A percentile compares a stretch with the other conserved stretches of the same genome.
Evolutionary conservation across 129 eudicot species (phyloP).

Genomic region (Silybum marianum): DNA sequence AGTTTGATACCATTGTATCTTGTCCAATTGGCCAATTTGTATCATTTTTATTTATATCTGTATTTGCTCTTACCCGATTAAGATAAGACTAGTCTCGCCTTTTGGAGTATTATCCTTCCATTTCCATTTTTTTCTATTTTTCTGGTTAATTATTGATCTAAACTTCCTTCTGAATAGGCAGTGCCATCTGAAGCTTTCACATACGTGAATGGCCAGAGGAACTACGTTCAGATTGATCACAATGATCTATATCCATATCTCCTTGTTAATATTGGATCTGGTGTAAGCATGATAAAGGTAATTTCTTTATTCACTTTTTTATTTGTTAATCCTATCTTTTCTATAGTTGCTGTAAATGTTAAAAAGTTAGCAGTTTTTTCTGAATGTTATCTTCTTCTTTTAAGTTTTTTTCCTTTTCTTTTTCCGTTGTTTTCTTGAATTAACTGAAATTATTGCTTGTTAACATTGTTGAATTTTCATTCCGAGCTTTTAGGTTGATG

Average conservation of each 20-base stretch:
- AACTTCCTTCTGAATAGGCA: constrained; percentile 54
- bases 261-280: constrained; percentile 93
- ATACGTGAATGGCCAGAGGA: constrained; percentile 65
- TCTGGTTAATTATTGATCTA: constrained; percentile 18
- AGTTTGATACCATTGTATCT: neutral
- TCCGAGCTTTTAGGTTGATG: constrained; percentile 64
- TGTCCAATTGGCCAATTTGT: neutral
- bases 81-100: constrained; percentile 3
- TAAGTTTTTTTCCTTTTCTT: neutral
- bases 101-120: neutral
- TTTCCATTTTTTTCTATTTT: neutral
- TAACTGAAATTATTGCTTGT: neutral
- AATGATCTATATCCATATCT: constrained; percentile 91
- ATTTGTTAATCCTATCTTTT: neutral
- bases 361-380: neutral
- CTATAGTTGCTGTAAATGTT: neutral
- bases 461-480: neutral
- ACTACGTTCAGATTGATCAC: constrained; percentile 74
- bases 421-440: neutral
- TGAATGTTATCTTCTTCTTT: neutral
- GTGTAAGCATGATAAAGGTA: constrained; percentile 99
- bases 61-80: neutral
- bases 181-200: constrained; percentile 87
- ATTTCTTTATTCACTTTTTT: neutral
- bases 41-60: neutral